Conservation (phyloP, 768 basidiomycete genomes). For the Pleurotus sapidus region DNA sequence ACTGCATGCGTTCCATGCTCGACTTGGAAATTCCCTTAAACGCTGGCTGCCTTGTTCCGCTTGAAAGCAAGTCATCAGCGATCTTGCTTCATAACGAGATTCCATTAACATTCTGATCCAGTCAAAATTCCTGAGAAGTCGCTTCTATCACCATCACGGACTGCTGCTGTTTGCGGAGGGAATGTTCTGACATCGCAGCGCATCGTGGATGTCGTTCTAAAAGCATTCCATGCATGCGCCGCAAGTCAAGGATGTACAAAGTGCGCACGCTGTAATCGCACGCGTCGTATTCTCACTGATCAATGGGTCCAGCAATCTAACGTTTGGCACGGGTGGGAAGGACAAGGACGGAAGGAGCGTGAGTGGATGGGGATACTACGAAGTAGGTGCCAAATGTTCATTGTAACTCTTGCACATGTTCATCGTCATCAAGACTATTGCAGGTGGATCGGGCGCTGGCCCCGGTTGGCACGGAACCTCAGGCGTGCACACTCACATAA, state of each 20-base stretch:
- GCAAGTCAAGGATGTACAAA: conserved; percentile 95
- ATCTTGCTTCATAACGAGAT: not conserved
- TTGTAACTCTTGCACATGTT: conserved; percentile 7
- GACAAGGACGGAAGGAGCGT: conserved; percentile 70
- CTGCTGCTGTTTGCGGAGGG: conserved; percentile 90
- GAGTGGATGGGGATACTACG: conserved; percentile 90
- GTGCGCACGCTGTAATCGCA: conserved; percentile 36
- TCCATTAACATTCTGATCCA: conserved; percentile 22
- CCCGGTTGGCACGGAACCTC: conserved; percentile 89
- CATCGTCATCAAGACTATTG: conserved; percentile 66
- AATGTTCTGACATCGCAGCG: conserved; percentile 91
- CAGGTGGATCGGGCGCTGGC: conserved; percentile 91
- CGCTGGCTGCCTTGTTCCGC: conserved; percentile 87
- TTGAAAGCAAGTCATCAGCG: conserved; percentile 54
- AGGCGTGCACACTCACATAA: conserved; percentile 92
- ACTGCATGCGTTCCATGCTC: conserved; percentile 86
- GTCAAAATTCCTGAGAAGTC: conserved; percentile 82
- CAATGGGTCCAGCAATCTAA: conserved; percentile 60
- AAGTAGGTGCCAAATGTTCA: conserved; percentile 36
- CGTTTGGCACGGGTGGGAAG: conserved; percentile 89
- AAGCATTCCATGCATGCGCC: conserved; percentile 88
- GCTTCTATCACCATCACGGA: conserved; percentile 76
- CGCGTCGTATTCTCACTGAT: conserved; percentile 3
- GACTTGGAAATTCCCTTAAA: conserved; percentile 89
- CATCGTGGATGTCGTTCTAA: conserved; percentile 92